Evolutionary conservation across 1,139 yeast genomes (phyloP).

Genomic region (Cylindricascospora bacillispora): DNA sequence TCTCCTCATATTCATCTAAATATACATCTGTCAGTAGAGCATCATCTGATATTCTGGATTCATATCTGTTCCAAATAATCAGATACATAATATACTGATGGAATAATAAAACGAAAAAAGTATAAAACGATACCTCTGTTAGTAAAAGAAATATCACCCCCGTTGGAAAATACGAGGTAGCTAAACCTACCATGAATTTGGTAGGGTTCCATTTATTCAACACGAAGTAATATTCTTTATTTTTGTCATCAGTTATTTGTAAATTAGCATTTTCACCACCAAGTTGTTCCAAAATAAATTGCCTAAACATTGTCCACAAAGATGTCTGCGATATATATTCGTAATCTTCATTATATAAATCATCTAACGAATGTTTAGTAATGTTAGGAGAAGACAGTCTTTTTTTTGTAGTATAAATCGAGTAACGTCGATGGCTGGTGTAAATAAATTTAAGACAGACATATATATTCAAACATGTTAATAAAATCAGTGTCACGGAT

Average conservation of each 20-base stretch:
- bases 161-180: slow-evolving; percentile 48
- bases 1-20: slow-evolving; percentile 49
- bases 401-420: slow-evolving; percentile 12
- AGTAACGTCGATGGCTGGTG: slow-evolving; percentile 13
- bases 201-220: slow-evolving; percentile 51
- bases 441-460: slow-evolving; percentile 12
- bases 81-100: slow-evolving; percentile 32
- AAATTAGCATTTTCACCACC: neutral
- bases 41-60: slow-evolving; percentile 42
- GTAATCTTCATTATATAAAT: slow-evolving; percentile 15
- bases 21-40: slow-evolving; percentile 49
- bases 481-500: too few relatives aligned
- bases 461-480: slow-evolving; percentile 9
- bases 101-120: slow-evolving; percentile 28
- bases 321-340: slow-evolving; percentile 13
- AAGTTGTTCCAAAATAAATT: slow-evolving; percentile 4
- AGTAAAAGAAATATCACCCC: slow-evolving; percentile 31
- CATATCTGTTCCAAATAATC: slow-evolving; percentile 34
- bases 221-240: slow-evolving; percentile 34
- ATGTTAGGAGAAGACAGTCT: slow-evolving; percentile 13
- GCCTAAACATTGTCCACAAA: slow-evolving; percentile 14
- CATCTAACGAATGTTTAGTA: slow-evolving; percentile 11
- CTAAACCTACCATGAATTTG: slow-evolving; percentile 34
- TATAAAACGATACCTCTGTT: slow-evolving; percentile 31
- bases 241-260: neutral